Percentiles rank a stretch among this genome's conserved stretches.
These are phyloP conservation scores for Stagonosporopsis rhizophila DNA, from an alignment of 2,329 filamentous ascomycete species.

Conservation along the genomic window DNA sequence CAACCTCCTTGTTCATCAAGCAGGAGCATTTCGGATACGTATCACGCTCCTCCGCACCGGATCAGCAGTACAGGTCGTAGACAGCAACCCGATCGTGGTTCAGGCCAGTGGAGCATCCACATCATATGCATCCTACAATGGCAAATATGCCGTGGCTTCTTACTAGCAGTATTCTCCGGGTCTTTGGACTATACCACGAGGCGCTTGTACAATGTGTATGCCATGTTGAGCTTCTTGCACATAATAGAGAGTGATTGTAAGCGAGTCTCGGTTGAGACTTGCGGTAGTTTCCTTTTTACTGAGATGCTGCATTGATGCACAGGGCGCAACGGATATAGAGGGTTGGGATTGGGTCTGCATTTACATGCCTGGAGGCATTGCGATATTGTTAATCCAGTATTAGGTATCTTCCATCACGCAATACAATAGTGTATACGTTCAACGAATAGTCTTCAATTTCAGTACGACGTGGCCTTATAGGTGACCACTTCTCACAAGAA, in stretches of 20 bases:
- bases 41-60: constrained; percentile 48
- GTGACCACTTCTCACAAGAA: too few relatives aligned
- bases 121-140: constrained; percentile 34
- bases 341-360: constrained; percentile 14
- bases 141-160: constrained; percentile 44
- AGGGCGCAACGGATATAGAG: constrained; percentile 3
- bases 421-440: background rate
- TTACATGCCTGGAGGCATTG: constrained; percentile 11
- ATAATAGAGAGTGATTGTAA: constrained; percentile 5
- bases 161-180: constrained; percentile 24
- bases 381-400: constrained; percentile 8
- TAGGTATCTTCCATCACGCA: constrained; percentile 11
- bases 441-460: background rate
- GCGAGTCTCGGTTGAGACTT: background rate
- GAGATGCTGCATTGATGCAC: background rate
- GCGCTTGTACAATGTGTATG: constrained; percentile 7
- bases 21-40: constrained; percentile 48
- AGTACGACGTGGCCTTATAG: too few relatives aligned
- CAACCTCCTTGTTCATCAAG: constrained; percentile 45
- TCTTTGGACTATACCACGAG: background rate
- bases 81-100: constrained; percentile 46
- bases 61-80: constrained; percentile 40
- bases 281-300: background rate
- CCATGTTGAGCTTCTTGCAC: constrained; percentile 13
- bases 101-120: constrained; percentile 31